Evolutionary conservation across 352 stramenopile genomes (phyloP).

Genomic region (Pythium aristosporum): DNA sequence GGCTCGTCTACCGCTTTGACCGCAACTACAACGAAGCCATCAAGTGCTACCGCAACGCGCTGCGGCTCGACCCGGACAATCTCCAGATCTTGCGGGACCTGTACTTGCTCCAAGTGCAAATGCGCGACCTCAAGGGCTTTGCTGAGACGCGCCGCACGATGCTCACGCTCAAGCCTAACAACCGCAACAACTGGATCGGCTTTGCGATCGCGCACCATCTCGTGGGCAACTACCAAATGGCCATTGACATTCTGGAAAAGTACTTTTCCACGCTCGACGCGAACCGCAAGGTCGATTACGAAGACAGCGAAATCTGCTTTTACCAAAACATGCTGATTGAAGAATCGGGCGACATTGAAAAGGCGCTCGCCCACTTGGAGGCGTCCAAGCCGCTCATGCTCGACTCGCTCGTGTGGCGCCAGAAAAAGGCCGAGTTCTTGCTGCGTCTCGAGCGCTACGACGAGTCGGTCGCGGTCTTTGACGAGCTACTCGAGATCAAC

Average conservation of each 20-base stretch:
- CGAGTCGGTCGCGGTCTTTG: constrained; percentile 64
- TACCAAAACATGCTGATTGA: constrained; percentile 95
- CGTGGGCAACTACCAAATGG: constrained; percentile 89
- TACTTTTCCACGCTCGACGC: constrained; percentile 91
- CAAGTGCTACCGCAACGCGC: constrained; percentile 98
- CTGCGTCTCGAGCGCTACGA: constrained; percentile 62
- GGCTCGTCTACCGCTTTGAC: constrained; percentile 95
- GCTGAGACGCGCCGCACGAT: constrained; percentile 92
- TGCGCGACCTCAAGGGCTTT: constrained; percentile 91
- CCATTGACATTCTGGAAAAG: constrained; percentile 95
- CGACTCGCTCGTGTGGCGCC: constrained; percentile 72
- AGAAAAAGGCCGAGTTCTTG: constrained; percentile 76
- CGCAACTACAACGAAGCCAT: constrained; percentile 97
- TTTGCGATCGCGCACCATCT: constrained; percentile 97
- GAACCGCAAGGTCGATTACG: constrained; percentile 78
- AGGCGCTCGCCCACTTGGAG: constrained; percentile 86
- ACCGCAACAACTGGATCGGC: constrained; percentile 96
- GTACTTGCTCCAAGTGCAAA: constrained; percentile 94
- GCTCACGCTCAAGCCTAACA: constrained; percentile 93
- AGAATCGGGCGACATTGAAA: constrained; percentile 83
- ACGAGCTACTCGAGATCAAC: constrained; percentile 82
- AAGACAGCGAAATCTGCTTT: constrained; percentile 96
- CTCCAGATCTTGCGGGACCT: constrained; percentile 97
- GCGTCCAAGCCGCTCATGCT: constrained; percentile 70
- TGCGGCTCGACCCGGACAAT: constrained; percentile 96